A percentile compares a stretch with the other conserved stretches of the same genome.
Conservation (phyloP, 306 rosid genomes). For the Cucumis cinereus region DNA sequence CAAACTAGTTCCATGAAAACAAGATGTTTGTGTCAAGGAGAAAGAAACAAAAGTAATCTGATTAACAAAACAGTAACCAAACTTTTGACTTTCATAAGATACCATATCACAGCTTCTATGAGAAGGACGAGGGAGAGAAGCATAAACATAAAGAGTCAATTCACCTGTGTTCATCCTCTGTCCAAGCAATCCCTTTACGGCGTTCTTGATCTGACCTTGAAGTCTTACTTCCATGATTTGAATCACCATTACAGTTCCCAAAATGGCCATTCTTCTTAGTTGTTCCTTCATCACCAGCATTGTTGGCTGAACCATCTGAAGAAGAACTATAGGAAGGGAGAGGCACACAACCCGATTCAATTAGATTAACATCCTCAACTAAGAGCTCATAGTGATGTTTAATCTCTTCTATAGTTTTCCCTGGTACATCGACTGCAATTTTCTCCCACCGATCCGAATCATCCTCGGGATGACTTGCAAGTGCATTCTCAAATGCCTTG, state of each 20-base stretch:
- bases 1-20: not conserved
- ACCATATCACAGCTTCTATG: not conserved
- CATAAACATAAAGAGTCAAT: conserved; percentile 5
- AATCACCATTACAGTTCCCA: conserved; percentile 30
- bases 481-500: conserved; percentile 79
- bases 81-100: not conserved
- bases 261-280: conserved; percentile 42
- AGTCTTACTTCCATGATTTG: conserved; percentile 63
- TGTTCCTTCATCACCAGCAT: conserved; percentile 53
- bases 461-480: conserved; percentile 65
- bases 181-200: conserved; percentile 96
- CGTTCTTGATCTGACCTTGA: conserved; percentile 90
- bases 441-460: conserved; percentile 80
- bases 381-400: conserved; percentile 65
- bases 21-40: not conserved
- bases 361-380: conserved; percentile 60
- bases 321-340: conserved; percentile 65
- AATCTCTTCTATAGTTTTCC: conserved; percentile 66
- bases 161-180: conserved; percentile 96
- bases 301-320: conserved; percentile 57
- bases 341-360: conserved; percentile 79
- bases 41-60: not conserved
- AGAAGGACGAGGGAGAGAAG: not conserved
- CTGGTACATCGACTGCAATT: conserved; percentile 63
- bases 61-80: conserved; percentile 3